These are phyloP conservation scores for Phoma sp. DNA, from an alignment of 2,329 filamentous ascomycete genomes.

Conservation along the genomic window DNA sequence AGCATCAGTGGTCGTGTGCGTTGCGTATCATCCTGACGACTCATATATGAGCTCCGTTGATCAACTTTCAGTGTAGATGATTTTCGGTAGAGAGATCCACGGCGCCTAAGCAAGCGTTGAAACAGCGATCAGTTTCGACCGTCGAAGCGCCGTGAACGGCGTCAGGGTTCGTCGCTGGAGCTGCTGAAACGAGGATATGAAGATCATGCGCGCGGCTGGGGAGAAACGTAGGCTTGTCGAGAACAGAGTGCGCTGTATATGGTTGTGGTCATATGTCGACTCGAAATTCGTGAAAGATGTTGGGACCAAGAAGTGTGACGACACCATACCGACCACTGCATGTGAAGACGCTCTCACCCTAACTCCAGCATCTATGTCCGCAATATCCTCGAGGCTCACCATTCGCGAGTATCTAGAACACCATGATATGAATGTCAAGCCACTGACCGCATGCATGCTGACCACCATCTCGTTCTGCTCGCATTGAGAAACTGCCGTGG, in stretches of 20 bases:
- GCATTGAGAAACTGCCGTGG: not conserved
- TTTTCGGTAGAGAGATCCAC: not conserved
- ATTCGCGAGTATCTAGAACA: too few species aligned
- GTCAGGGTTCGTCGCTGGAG: constrained; percentile 16
- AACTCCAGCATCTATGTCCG: not conserved
- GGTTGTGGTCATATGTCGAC: not conserved
- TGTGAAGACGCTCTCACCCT: not conserved
- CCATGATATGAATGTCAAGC: too few species aligned
- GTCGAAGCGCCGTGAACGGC: not conserved
- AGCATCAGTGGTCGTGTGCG: not conserved
- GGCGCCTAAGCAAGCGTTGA: constrained; percentile 10
- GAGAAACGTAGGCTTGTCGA: not conserved
- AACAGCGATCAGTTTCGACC: constrained; percentile 11
- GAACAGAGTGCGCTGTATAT: too few species aligned
- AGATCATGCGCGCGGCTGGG: constrained; percentile 8
- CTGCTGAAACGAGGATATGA: constrained; percentile 15
- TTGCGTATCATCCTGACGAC: not conserved
- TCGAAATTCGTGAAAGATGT: not conserved
- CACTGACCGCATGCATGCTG: too few species aligned
- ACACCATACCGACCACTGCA: not conserved
- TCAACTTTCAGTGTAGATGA: not conserved
- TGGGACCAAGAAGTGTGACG: not conserved
- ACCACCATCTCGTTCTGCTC: not conserved
- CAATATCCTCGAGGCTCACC: too few species aligned
- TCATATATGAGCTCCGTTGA: not conserved